Conservation (phyloP, 2,329 filamentous ascomycete species). For the Neocatenulostroma microsporum region DNA sequence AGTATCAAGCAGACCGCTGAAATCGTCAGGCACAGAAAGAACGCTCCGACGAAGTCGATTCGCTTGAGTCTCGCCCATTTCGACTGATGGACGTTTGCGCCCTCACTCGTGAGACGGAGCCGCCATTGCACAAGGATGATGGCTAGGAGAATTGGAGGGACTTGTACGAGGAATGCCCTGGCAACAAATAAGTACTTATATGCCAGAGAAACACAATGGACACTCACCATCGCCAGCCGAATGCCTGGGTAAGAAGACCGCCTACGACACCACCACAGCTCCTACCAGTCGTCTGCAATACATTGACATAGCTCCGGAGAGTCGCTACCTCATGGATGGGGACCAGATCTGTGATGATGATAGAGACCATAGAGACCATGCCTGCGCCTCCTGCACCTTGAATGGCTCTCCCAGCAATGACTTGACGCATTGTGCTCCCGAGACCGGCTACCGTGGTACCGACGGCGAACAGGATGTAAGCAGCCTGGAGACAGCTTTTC, state of each 20-base stretch:
- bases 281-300: slow-evolving; percentile 43
- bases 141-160: slow-evolving; percentile 48
- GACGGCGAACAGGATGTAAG: slow-evolving; percentile 36
- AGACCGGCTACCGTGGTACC: slow-evolving; percentile 36
- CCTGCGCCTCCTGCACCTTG: slow-evolving; percentile 41
- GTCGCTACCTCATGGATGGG: slow-evolving; percentile 42
- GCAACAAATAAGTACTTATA: too few species aligned
- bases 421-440: slow-evolving; percentile 30
- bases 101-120: slow-evolving; percentile 17
- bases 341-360: slow-evolving; percentile 45
- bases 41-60: slow-evolving; percentile 53
- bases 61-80: slow-evolving; percentile 38
- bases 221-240: slow-evolving; percentile 58
- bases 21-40: slow-evolving; percentile 39
- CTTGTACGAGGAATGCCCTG: slow-evolving; percentile 53
- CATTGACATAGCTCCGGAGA: slow-evolving; percentile 46
- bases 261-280: slow-evolving; percentile 50
- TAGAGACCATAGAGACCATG: slow-evolving; percentile 37
- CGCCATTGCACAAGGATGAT: slow-evolving; percentile 38
- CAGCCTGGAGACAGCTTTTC: slow-evolving; percentile 32
- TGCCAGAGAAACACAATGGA: too few species aligned
- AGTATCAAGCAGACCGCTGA: slow-evolving; percentile 40
- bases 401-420: slow-evolving; percentile 35
- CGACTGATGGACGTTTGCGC: slow-evolving; percentile 12
- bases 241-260: slow-evolving; percentile 52